Evolutionary conservation across 1,284 basidiomycete species (phyloP), one percentile per base, ranked within the genome.

Genomic region (Ustilago loliicola): DNA sequence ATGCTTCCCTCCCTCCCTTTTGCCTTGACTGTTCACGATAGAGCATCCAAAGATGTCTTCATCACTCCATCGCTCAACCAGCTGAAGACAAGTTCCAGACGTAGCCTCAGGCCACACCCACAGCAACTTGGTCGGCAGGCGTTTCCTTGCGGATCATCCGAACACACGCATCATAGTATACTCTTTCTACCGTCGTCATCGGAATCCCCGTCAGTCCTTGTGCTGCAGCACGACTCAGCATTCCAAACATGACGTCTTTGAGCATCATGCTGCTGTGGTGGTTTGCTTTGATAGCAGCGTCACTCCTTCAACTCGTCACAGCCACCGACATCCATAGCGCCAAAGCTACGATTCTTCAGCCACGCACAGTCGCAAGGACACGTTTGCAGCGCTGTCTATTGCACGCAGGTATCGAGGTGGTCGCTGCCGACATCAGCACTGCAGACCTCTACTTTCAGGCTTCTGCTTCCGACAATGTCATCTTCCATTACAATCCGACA

Each of bases 401-500:
- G 0, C 9, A 65, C 50, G 65, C 65, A 6, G 71, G 61, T 17
- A 65, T 73, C 58, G 62, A 73, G 23, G 48, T 73, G n/a, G 57
- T 73, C 10, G 61, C 71, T 1, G 66, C 71, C 23, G 71, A 65
- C 36, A 64, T 63, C 45, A 73, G 71, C 62, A 8, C 65, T 8
- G 57, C 65, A 4, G 71, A 73, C 6, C 57, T 63, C 27, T 77
- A 77, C 40, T 77, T 64, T 15, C 71, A 66, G 29, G 67, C 71
- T 9, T 74, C 76, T 0, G 74, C 74, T 23, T 81, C 85, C 2
- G 87, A 86, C 81, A 87, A 87, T 53, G 73, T 86, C 54, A 67
- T 85, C 27, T 80, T 86, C 25, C 84, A 86, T 64, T 86, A 84
- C 50, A 79, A 80, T 19, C 84, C 87, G 1, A 59, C 68, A 3